Evolutionary conservation across 140 eudicot species (phyloP).

Genomic region (Flaveria floridana): DNA sequence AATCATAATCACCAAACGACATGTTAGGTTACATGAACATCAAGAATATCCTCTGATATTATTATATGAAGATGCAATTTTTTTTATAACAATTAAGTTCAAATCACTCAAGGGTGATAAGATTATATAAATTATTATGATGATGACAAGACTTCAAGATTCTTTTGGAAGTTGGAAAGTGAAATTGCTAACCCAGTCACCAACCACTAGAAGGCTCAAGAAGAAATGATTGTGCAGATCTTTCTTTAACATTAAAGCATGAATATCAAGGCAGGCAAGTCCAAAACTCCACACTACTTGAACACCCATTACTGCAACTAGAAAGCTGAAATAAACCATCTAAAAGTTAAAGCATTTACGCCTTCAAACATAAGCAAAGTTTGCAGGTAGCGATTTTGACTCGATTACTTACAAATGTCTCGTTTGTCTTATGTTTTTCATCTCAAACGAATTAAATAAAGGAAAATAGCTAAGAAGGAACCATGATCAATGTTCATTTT

Average conservation of each 20-base stretch:
- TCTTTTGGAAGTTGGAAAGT: slow-evolving; percentile 4
- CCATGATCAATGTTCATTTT: not conserved
- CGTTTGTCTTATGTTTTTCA: not conserved
- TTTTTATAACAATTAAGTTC: too few relatives aligned
- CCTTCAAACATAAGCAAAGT: not conserved
- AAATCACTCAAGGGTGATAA: not conserved
- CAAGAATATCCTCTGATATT: not conserved
- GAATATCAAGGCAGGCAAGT: slow-evolving; percentile 70
- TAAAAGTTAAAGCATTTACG: slow-evolving; percentile 8
- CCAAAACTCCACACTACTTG: slow-evolving; percentile 72
- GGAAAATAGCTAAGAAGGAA: not conserved
- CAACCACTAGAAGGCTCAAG: slow-evolving; percentile 61
- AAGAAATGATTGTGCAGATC: slow-evolving; percentile 54
- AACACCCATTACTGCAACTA: slow-evolving; percentile 79
- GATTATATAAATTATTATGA: too few relatives aligned
- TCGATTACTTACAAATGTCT: not conserved
- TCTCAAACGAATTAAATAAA: not conserved
- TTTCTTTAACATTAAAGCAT: slow-evolving; percentile 56
- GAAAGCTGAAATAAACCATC: slow-evolving; percentile 50
- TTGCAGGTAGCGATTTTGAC: not conserved
- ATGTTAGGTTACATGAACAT: not conserved
- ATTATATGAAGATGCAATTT: too few relatives aligned
- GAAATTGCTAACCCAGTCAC: slow-evolving; percentile 66
- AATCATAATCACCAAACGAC: not conserved
- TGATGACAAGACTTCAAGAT: too few relatives aligned